Evolutionary conservation across 768 basidiomycete species (phyloP).

Genomic region (Suillus plorans): DNA sequence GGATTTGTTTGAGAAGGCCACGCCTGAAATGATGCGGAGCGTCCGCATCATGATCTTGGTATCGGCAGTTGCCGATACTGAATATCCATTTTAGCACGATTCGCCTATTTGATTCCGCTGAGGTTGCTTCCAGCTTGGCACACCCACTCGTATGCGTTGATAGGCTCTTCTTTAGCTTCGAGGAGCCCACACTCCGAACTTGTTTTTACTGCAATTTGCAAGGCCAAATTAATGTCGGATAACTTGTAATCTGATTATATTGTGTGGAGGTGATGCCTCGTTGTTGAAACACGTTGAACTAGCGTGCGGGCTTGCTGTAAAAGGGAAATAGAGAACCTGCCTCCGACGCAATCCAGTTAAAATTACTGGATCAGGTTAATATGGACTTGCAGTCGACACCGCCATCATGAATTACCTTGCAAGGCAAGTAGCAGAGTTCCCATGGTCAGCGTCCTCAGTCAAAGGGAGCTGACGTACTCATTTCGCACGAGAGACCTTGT

Average conservation of each 20-base stretch:
- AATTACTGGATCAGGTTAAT: conserved; percentile 21
- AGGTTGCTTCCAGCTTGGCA: not conserved
- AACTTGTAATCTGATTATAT: not conserved
- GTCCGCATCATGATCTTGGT: not conserved
- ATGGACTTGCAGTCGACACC: conserved; percentile 12
- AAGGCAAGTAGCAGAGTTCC: conserved; percentile 17
- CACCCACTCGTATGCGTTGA: conserved; percentile 5
- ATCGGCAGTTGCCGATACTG: not conserved
- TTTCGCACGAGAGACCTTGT: conserved; percentile 28
- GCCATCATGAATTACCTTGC: conserved; percentile 25
- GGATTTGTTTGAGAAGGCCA: not conserved
- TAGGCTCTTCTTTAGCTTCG: not conserved
- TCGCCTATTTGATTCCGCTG: not conserved
- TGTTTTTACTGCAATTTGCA: not conserved
- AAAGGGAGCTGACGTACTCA: conserved; percentile 28
- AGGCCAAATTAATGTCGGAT: not conserved
- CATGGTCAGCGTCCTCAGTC: conserved; percentile 7
- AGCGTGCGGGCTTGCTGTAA: conserved; percentile 15
- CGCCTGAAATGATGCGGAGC: not conserved
- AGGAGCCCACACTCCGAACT: not conserved
- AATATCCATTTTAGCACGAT: conserved; percentile 5
- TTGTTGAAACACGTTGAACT: not conserved
- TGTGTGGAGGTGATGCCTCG: not conserved
- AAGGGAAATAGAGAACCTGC: conserved; percentile 17
- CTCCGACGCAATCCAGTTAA: conserved; percentile 17